Evolutionary conservation across 2,329 filamentous ascomycete species (phyloP), one percentile per base, ranked within the genome.

Genomic region (Mycosphaerella sp.): DNA sequence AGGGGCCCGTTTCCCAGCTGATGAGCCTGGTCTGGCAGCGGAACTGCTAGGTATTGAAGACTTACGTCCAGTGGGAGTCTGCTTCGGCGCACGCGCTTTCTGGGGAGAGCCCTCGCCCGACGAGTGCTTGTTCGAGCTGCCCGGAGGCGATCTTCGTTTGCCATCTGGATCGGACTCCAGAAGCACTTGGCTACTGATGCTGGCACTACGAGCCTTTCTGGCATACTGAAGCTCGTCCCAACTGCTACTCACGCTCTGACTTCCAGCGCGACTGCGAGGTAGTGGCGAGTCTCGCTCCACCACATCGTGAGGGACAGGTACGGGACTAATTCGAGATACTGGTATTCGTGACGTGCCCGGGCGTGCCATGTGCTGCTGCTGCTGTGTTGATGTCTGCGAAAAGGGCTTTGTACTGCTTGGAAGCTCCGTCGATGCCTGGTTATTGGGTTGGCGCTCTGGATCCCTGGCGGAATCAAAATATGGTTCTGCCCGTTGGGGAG

Each of bases 271-370:
- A 51, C 77, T 80, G 55, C 90, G 81, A 51, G 79, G 74, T 43
- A 85, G 75, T 21, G 83, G 83, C 23, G 81, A 83, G 63, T 89
- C 86, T 59, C 90, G 82, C 61, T 92, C 90, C 44, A 89, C 76
- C 59, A 85, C 82, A 47, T 86, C 82, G 48, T 80, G 70, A 1
- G 87, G 81, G 55, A 95, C 84, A 9, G 90, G 89, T 17, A 83
- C 80, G 2, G 87, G 86, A 67, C 89, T 95, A 11, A 80, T 76
- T 64, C 89, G 91, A 31, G 89, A 84, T 38, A 97, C 79, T 1
- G 93, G 93, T 67, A 98, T 96, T 51, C 89, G 84, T 43, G 92
- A 95, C 3, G 80, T 74, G 73, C 81, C 74, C 31, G 74, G 74
- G 53, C 74, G 66, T 38, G 60, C 56, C 21, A 57, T 57, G 39